Evolutionary conservation across 257 asterid species (phyloP).

Genomic region (Nicotiana tabacum): DNA sequence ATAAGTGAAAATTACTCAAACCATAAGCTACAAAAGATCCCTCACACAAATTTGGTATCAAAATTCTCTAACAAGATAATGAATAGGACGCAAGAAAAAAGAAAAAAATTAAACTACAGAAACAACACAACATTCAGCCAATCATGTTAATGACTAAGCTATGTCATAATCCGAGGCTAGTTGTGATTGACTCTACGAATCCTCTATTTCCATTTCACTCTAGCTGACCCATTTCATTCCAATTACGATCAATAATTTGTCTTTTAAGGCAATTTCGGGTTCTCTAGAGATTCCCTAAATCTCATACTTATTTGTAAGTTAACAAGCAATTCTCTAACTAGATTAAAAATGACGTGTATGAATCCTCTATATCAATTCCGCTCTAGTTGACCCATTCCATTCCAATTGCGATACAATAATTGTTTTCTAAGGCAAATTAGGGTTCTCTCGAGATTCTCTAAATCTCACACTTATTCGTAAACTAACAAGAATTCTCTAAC

Average conservation of each 20-base stretch:
- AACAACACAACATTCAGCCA: background rate
- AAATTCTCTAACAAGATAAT: background rate
- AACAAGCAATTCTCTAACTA: background rate
- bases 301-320: background rate
- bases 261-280: background rate
- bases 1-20: background rate
- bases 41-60: background rate
- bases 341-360: background rate
- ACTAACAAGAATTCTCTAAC: too few relatives aligned
- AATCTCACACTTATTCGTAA: background rate
- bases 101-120: background rate
- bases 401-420: background rate
- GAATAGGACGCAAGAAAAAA: background rate
- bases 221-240: background rate
- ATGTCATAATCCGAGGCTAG: background rate
- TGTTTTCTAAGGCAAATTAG: background rate
- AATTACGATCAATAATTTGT: background rate
- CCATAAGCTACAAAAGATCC: background rate
- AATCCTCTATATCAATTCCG: background rate
- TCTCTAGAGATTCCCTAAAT: background rate
- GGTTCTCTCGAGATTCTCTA: background rate
- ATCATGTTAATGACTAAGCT: background rate
- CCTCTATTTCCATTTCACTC: background rate
- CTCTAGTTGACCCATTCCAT: background rate
- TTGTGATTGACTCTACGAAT: background rate